Evolutionary conservation across 2,329 filamentous ascomycete species (phyloP), one percentile per base, ranked within the genome.

Genomic region (Cryoendolithus antarcticus): DNA sequence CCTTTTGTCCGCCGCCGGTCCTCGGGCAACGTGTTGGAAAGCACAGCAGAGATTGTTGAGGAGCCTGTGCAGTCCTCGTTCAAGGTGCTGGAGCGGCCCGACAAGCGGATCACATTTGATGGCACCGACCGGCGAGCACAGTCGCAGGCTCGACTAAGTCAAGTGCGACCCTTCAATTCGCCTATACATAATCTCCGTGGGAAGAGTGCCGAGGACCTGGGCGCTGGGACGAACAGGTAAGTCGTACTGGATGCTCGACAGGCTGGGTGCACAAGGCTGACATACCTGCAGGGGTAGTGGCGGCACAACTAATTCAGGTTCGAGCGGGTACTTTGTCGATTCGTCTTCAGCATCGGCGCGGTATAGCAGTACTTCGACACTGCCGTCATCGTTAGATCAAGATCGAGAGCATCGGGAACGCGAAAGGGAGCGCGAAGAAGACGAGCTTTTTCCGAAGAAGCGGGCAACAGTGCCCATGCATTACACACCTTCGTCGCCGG

Each of bases 1-100:
- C 71, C 71, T 49, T 71, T 71, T 50, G 55, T 58, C 46, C 64
- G 69, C 49, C 66, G 69, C 47, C 72, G 71, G 56, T 71, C 69
- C 43, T 67, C 67, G 42, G 68, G 67, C 32, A 69, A 70, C 58
- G 63, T 60, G 37, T 53, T 72, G 40, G 70, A 72, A 35, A 27
- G 31, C 24, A 28, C 35, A 3, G 19, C 47, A 21, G 45, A 48
- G 10, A 38, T 39, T 15, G 36, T 44, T 30, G 35, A 48, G 28
- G 15, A 44, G 15, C 35, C 47, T 15, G 37, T 38, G 12, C 39
- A 44, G 27, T 55, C 67, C 13, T 71, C 70, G n/a, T 74, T 74
- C 51, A 62, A 65, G 13, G 71, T 75, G 32, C 62, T 74, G 40
- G 70, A 73, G 46, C 64, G 71, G 42, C 65, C 68, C 10, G 59